These are phyloP conservation scores for Ascobolus immersus DNA, from an alignment of 495 filamentous ascomycete species.

Conservation along the genomic window DNA sequence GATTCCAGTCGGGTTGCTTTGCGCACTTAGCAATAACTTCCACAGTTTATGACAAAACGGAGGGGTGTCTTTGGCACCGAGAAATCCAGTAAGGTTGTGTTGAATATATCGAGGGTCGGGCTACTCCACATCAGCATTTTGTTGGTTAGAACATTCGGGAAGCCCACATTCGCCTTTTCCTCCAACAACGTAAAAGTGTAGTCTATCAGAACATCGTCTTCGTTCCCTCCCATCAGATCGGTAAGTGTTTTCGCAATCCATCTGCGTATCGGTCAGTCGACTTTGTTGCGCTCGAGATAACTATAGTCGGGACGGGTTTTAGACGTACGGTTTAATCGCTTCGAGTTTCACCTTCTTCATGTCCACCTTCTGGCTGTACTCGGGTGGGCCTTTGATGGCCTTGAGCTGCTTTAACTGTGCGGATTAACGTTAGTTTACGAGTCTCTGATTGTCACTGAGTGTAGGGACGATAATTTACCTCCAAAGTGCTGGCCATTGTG, in stretches of 20 bases:
- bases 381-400: conserved; percentile 76
- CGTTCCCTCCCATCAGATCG: conserved; percentile 55
- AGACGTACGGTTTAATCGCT: conserved; percentile 77
- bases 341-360: conserved; percentile 90
- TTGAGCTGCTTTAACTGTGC: conserved; percentile 41
- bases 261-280: conserved; percentile 21
- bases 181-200: conserved; percentile 77
- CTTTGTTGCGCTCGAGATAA: neutral
- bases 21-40: conserved; percentile 71
- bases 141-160: neutral
- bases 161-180: conserved; percentile 47
- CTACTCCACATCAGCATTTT: conserved; percentile 21
- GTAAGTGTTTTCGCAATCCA: conserved; percentile 81
- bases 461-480: no score
- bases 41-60: conserved; percentile 86
- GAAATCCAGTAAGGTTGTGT: conserved; percentile 76
- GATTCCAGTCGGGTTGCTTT: conserved; percentile 66
- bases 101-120: conserved; percentile 88
- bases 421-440: conserved; percentile 55
- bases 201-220: conserved; percentile 89
- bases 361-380: conserved; percentile 89
- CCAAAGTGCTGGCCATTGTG: no score
- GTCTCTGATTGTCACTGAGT: no score
- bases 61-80: conserved; percentile 80
- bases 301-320: neutral